phyloP scores from a whole-genome alignment of 306 rosid genomes.

The Purshia tridentata region DNA sequence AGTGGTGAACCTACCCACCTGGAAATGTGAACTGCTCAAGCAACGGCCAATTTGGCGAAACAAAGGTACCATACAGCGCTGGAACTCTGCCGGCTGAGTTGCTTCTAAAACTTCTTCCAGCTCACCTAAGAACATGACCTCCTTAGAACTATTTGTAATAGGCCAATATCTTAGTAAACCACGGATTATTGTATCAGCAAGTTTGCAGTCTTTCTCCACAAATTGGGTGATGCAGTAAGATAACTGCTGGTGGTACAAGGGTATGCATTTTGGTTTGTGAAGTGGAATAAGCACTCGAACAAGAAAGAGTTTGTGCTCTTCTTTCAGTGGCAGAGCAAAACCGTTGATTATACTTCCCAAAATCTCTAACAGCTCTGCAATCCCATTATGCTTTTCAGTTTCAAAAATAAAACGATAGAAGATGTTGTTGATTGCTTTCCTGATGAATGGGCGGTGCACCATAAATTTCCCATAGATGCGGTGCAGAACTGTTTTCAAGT shows the following conservation, averaged over 20 bases:
- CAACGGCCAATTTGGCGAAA: constrained; percentile 79
- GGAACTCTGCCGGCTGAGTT: constrained; percentile 92
- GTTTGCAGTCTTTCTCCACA: constrained; percentile 97
- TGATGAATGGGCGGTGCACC: constrained; percentile 95
- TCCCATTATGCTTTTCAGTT: constrained; percentile 97
- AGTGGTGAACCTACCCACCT: constrained; percentile 54
- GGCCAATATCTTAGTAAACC: constrained; percentile 98
- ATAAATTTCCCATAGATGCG: constrained; percentile 95
- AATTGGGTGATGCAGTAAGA: constrained; percentile 93
- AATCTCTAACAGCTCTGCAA: constrained; percentile 88
- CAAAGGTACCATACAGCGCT: constrained; percentile 84
- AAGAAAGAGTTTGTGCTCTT: constrained; percentile 96
- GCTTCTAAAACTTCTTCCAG: constrained; percentile 97
- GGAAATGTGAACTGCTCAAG: constrained; percentile 95
- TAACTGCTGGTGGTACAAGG: constrained; percentile 92
- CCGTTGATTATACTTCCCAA: constrained; percentile 98
- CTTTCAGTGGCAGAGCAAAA: constrained; percentile 93
- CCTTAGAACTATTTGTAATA: constrained; percentile 91
- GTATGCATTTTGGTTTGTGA: constrained; percentile 91
- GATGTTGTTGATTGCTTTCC: constrained; percentile 90
- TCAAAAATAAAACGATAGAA: constrained; percentile 87
- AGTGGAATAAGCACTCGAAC: constrained; percentile 94
- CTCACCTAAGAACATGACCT: constrained; percentile 97
- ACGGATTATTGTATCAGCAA: constrained; percentile 88
- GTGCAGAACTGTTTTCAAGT: constrained; percentile 91